Conservation (phyloP, 169 alveolate species). For the Eimeria sp. region DNA sequence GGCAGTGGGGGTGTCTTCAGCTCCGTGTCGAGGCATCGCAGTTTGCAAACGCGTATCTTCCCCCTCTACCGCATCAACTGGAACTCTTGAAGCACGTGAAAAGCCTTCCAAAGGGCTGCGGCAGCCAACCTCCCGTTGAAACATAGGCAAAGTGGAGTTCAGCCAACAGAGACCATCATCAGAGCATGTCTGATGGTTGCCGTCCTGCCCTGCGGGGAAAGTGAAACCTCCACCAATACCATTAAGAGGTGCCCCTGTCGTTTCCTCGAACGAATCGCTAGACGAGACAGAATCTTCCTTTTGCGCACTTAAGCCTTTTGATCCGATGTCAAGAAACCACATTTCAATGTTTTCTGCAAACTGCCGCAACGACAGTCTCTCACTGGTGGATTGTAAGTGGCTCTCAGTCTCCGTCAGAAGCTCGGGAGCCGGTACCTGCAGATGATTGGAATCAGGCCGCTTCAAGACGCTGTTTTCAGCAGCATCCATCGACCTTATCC, state of each 20-base stretch:
- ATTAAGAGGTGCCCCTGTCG: not conserved
- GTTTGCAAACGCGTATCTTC: not conserved
- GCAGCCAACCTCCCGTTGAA: not conserved
- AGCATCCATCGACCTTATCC: not conserved
- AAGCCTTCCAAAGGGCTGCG: not conserved
- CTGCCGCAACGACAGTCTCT: conserved; percentile 21
- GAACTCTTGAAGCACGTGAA: not conserved
- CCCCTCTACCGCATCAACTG: not conserved
- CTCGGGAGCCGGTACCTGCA: conserved; percentile 22
- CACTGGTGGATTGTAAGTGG: not conserved
- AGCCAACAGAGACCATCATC: conserved; percentile 1
- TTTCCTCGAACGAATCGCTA: conserved; percentile 40
- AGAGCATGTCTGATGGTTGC: not conserved
- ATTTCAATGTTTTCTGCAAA: conserved; percentile 66
- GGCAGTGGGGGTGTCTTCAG: not conserved
- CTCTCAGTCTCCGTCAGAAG: conserved; percentile 9
- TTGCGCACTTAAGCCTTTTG: not conserved
- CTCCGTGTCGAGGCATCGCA: not conserved
- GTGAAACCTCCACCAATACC: not conserved
- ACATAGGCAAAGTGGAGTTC: not conserved
- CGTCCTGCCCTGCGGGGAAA: not conserved
- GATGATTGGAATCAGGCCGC: not conserved
- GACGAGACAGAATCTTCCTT: conserved; percentile 32
- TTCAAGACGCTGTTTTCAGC: not conserved
- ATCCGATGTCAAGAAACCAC: conserved; percentile 50